Conservation (phyloP, 805 yeast genomes). For the Schizosaccharomyces octosporus region DNA sequence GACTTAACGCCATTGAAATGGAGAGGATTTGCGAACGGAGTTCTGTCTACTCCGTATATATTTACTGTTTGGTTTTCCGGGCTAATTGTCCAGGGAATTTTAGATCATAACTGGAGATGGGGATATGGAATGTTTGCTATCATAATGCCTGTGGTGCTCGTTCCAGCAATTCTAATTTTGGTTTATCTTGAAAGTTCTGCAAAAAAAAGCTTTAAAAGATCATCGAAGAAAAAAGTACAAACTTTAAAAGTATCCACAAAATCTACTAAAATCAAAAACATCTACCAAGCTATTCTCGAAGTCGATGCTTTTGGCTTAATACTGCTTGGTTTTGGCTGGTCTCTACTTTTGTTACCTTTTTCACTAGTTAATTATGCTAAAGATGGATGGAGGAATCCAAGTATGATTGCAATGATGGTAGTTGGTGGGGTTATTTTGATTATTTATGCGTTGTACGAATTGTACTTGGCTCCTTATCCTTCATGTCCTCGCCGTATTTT, state of each 20-base stretch:
- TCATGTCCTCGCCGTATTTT: conserved; percentile 28
- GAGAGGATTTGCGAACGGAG: conserved; percentile 16
- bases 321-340: conserved; percentile 15
- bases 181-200: conserved; percentile 13
- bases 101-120: conserved; percentile 21
- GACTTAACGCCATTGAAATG: conserved; percentile 13
- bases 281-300: conserved; percentile 13
- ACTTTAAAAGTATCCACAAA: conserved; percentile 5
- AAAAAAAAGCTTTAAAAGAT: too few relatives aligned
- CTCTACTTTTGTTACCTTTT: conserved; percentile 18
- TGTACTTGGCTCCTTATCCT: conserved; percentile 27
- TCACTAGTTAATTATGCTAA: conserved; percentile 14
- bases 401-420: conserved; percentile 15
- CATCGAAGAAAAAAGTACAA: conserved; percentile 1
- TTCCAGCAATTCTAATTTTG: conserved; percentile 13
- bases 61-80: neutral
- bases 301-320: conserved; percentile 18
- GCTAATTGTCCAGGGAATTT: neutral
- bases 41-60: conserved; percentile 18
- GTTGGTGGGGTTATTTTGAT: conserved; percentile 29
- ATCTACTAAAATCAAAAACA: conserved; percentile 6
- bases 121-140: conserved; percentile 26
- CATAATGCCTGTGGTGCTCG: conserved; percentile 18
- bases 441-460: conserved; percentile 28
- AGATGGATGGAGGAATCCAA: conserved; percentile 15